These are phyloP conservation scores for Chlamydomonas reinhardtii DNA, from an alignment of 163 green algal genomes.

Conservation along the genomic window DNA sequence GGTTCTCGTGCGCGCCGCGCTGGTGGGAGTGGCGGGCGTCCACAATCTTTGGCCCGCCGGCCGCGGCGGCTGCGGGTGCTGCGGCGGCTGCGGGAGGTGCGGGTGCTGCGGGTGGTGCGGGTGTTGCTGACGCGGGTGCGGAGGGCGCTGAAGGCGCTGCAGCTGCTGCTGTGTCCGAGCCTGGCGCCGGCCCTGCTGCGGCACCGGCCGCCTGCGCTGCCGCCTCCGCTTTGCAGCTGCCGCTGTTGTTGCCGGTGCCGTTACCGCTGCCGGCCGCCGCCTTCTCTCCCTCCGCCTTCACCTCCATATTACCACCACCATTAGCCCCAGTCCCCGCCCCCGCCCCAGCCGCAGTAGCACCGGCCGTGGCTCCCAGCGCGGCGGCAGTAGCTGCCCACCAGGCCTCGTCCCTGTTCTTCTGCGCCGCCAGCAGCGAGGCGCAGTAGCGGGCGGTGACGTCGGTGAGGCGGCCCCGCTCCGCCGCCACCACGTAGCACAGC, in stretches of 20 bases:
- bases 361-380: not conserved
- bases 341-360: not conserved
- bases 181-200: too few species aligned
- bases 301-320: not conserved
- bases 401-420: constrained; percentile 45
- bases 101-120: not conserved
- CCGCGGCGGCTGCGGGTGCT: not conserved
- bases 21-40: constrained; percentile 32
- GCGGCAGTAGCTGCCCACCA: constrained; percentile 44
- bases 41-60: not conserved
- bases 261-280: not conserved
- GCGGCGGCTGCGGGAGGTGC: not conserved
- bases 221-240: not conserved
- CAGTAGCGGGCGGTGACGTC: constrained; percentile 57
- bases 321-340: not conserved
- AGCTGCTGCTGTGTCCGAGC: constrained; percentile 4
- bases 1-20: constrained; percentile 11
- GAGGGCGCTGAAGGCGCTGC: not conserved
- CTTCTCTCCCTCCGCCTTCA: not conserved
- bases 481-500: constrained; percentile 52
- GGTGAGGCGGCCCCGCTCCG: constrained; percentile 22
- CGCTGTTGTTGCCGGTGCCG: not conserved
- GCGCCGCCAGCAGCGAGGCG: constrained; percentile 32
- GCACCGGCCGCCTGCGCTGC: too few species aligned
- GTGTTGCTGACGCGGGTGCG: not conserved